A percentile compares a stretch with the other conserved stretches of the same genome.
Evolutionary conservation across 192 early-diverging fungal species (phyloP).

Genomic region (Rhizophagus sp.): DNA sequence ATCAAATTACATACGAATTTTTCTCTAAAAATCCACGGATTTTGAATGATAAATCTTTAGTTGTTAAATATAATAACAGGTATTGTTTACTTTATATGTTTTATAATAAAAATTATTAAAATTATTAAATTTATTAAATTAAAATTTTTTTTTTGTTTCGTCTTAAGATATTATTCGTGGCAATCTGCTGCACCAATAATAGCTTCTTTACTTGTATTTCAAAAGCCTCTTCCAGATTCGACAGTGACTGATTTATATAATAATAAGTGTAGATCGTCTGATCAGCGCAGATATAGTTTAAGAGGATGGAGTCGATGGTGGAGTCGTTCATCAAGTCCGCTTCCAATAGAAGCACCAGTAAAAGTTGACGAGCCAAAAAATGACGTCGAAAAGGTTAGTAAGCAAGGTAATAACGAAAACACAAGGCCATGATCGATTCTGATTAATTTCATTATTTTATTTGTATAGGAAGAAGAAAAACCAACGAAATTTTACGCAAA

Average conservation of each 20-base stretch:
- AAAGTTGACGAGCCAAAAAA: background rate
- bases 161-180: conserved; percentile 61
- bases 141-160: background rate
- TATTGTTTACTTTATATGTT: conserved; percentile 22
- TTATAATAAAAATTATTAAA: background rate
- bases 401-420: background rate
- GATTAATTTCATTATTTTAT: background rate
- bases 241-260: conserved; percentile 13
- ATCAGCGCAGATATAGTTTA: conserved; percentile 40
- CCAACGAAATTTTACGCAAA: conserved; percentile 71
- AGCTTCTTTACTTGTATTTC: conserved; percentile 56
- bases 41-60: conserved; percentile 52
- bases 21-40: conserved; percentile 57
- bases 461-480: background rate
- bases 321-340: conserved; percentile 32
- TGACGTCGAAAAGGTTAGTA: background rate
- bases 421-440: background rate
- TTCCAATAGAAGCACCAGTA: background rate
- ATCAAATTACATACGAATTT: conserved; percentile 55
- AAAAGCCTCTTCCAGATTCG: conserved; percentile 51
- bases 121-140: background rate
- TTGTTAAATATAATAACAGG: conserved; percentile 56
- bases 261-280: conserved; percentile 6
- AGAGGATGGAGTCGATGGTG: conserved; percentile 44
- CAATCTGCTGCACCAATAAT: conserved; percentile 61